phyloP scores from a whole-genome alignment of 2,329 filamentous ascomycete genomes.

The Apiospora arundinis region DNA sequence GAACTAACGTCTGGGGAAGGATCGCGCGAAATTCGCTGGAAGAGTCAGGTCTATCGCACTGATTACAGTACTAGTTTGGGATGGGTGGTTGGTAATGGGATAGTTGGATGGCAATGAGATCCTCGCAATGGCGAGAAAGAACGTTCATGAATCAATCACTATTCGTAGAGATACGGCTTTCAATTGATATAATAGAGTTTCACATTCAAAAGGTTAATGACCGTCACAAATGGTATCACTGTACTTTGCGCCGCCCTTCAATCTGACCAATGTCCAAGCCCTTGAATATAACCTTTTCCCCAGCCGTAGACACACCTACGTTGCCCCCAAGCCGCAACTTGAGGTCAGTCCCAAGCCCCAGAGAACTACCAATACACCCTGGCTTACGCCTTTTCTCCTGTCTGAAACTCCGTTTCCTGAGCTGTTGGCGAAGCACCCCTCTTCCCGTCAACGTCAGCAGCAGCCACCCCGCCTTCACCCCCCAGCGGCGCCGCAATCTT shows the following conservation, averaged over 20 bases:
- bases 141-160: too few relatives aligned
- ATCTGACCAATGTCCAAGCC: not conserved
- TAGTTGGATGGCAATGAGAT: too few relatives aligned
- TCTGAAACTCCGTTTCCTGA: not conserved
- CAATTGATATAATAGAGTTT: not conserved
- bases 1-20: too few relatives aligned
- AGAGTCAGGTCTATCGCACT: too few relatives aligned
- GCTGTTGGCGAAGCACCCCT: not conserved
- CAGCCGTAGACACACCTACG: not conserved
- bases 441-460: not conserved
- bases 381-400: not conserved
- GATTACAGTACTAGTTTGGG: not conserved
- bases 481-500: constrained; percentile 40
- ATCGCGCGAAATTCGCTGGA: too few relatives aligned
- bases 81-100: not conserved
- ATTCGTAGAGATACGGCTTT: too few relatives aligned
- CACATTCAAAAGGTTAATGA: not conserved
- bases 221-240: not conserved
- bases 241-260: not conserved
- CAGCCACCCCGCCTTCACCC: not conserved
- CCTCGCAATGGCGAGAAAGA: too few relatives aligned
- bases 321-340: not conserved
- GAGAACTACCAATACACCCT: too few relatives aligned
- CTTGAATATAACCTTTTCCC: not conserved
- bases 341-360: not conserved